Base-by-base conservation (phyloP, 495 filamentous ascomycete genomes). In the Durotheca rogersii region DNA sequence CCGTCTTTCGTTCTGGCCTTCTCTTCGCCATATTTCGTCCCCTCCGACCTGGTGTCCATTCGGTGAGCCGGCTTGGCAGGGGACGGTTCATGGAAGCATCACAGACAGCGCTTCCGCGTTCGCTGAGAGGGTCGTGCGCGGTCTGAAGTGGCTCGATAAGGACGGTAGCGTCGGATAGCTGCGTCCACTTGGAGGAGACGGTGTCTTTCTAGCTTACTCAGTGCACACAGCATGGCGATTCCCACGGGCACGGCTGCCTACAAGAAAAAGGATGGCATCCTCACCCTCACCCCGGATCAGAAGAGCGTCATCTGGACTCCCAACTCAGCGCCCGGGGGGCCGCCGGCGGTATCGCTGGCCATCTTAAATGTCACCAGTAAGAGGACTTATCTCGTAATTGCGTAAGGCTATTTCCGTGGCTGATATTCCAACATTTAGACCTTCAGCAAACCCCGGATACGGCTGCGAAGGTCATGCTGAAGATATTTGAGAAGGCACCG, bases 211-310 rank as follows among this genome's bases (percentile, higher is more conserved):
- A n/a, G n/a, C n/a, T n/a, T n/a, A n/a, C n/a, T n/a, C n/a, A n/a
- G n/a, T n/a, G n/a, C 16, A 15, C n/a, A 16, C 10, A 49, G 34
- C n/a, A 78, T 79, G 78, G 72, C 84, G 64, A 72, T 83, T 66
- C 79, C 80, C 43, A 81, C 79, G 67, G 88, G 83, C 61, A 78
- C 79, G 50, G 85, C 89, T 47, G 76, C 82, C 42, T 96, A 92
- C 78, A 97, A 96, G 74, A 98, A 98, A 77, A 90, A 92, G 72
- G 90, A 96, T 76, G 93, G 93, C 65, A 81, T 79, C 58, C 75
- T 98, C 63, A 79, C 79, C 36, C 72, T 96, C 40, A 77, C 86
- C 19, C 72, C 76, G 25, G 86, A 92, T 71, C 74, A 78, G 47
- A 77, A 76, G 53, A 81, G 80, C 27, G 77, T 98, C 34, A 83